phyloP scores from a whole-genome alignment of 2,329 filamentous ascomycete species.

The Trichoderma harzianum region DNA sequence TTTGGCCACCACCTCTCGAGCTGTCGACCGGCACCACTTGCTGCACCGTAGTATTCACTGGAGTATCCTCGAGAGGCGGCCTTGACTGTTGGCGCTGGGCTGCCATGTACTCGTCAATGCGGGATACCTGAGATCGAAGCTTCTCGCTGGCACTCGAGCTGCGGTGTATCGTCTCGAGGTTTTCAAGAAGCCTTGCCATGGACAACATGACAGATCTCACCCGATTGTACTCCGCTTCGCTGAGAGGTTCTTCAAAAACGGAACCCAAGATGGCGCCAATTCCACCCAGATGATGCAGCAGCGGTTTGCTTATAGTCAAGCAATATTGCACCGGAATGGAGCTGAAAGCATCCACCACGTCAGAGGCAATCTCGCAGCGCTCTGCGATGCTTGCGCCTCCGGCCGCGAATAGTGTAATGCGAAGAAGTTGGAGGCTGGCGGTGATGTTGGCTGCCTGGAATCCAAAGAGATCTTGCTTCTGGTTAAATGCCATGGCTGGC shows the following conservation, averaged over 20 bases:
- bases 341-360: constrained; percentile 30
- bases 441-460: constrained; percentile 38
- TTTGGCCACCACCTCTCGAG: neutral
- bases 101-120: constrained; percentile 27
- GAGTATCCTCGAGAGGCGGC: neutral
- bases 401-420: constrained; percentile 31
- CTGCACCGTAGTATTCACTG: neutral
- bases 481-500: constrained; percentile 26
- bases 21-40: neutral
- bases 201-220: constrained; percentile 31
- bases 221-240: constrained; percentile 27
- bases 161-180: constrained; percentile 25
- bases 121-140: constrained; percentile 24
- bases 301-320: constrained; percentile 32
- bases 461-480: constrained; percentile 30
- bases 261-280: constrained; percentile 35
- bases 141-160: constrained; percentile 24
- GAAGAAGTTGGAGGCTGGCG: constrained; percentile 33
- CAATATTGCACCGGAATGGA: constrained; percentile 22
- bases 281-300: constrained; percentile 33
- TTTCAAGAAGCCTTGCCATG: constrained; percentile 32
- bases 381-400: constrained; percentile 28
- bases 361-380: constrained; percentile 30
- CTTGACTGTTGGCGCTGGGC: constrained; percentile 18
- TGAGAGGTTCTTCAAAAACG: constrained; percentile 32